Base-by-base conservation (phyloP, 768 basidiomycete genomes). In the Hericium alpestre region DNA sequence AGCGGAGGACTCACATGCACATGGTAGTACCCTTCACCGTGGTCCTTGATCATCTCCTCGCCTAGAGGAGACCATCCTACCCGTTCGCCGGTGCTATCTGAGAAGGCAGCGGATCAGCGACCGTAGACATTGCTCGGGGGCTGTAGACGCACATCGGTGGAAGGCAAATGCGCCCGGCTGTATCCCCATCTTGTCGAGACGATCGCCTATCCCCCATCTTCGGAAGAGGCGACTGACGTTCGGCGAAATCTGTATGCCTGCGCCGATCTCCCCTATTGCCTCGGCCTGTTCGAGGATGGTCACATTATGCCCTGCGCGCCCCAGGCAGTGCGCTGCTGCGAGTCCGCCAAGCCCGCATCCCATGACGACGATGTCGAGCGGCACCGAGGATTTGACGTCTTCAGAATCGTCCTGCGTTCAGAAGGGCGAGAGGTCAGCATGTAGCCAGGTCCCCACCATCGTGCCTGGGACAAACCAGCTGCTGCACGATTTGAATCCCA, bases 271-370 rank as follows among this genome's bases (percentile, higher is more conserved):
- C 1, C 76, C 60, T 13, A 77, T 66, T 3, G 60, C 54, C 0
- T 60, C 49, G 2, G 78, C 74, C 18, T 63, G 62, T 59, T 81
- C 79, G 39, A 81, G 66, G 51, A 80, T 67, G 32, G 76, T 78
- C 53, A 81, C 72, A 4, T 62, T 72, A 64, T 81, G 79, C 1
- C 79, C 79, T 0, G 74, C 73, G 18, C 70, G 68, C 3, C 76
- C 75, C 11, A 80, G 70, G 40, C 69, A 68, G 64, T 71, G 74
- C 7, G 77, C 79, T 1, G 76, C 72, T 2, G 76, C 63, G 32
- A 81, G 67, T 12, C 80, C 80, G 2, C 75, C 79, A 1, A 81
- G 69, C 12, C 80, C 80, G 47, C 76, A 76, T 4, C 79, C 79
- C 12, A 81, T 75, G 55, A 81, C 68, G 51, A 75, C 66, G 54